These are phyloP conservation scores for Pulicaria dysenterica DNA, from an alignment of 129 eudicot species.

Conservation along the genomic window DNA sequence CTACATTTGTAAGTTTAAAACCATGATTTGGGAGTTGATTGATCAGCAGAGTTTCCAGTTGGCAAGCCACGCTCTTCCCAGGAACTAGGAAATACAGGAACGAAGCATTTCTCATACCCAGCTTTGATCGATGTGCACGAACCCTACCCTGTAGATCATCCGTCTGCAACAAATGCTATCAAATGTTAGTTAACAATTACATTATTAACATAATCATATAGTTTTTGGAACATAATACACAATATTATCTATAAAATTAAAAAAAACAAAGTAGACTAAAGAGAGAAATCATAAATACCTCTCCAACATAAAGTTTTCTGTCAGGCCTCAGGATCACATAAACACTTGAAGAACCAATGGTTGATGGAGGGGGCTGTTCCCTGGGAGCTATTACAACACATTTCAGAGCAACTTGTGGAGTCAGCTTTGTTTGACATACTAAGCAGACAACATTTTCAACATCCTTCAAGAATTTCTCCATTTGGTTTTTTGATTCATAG, in stretches of 20 bases:
- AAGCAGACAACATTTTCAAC: slow-evolving; percentile 53
- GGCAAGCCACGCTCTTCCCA: slow-evolving; percentile 91
- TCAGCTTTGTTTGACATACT: slow-evolving; percentile 49
- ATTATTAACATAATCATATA: neutral
- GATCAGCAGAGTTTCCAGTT: slow-evolving; percentile 83
- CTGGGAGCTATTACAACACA: slow-evolving; percentile 62
- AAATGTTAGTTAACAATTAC: neutral
- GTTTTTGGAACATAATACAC: neutral
- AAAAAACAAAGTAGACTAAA: neutral
- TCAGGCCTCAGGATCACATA: slow-evolving; percentile 85
- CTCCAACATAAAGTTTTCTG: slow-evolving; percentile 76
- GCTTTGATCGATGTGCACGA: slow-evolving; percentile 69
- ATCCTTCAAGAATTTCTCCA: slow-evolving; percentile 47
- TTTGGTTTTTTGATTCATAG: slow-evolving; percentile 18
- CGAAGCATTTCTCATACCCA: slow-evolving; percentile 68
- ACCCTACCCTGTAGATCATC: slow-evolving; percentile 89
- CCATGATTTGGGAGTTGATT: slow-evolving; percentile 84
- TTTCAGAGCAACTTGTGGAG: slow-evolving; percentile 35
- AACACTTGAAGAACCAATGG: slow-evolving; percentile 86
- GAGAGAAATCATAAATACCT: slow-evolving; percentile 48
- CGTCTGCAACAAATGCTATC: slow-evolving; percentile 44
- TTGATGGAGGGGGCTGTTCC: slow-evolving; percentile 91
- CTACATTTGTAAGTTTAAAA: slow-evolving; percentile 70
- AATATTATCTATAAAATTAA: neutral
- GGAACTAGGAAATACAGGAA: slow-evolving; percentile 74